Evolutionary conservation across 164 flowering plant species (phyloP), one percentile per base, ranked within the genome.

Genomic region (Annona cherimola): DNA sequence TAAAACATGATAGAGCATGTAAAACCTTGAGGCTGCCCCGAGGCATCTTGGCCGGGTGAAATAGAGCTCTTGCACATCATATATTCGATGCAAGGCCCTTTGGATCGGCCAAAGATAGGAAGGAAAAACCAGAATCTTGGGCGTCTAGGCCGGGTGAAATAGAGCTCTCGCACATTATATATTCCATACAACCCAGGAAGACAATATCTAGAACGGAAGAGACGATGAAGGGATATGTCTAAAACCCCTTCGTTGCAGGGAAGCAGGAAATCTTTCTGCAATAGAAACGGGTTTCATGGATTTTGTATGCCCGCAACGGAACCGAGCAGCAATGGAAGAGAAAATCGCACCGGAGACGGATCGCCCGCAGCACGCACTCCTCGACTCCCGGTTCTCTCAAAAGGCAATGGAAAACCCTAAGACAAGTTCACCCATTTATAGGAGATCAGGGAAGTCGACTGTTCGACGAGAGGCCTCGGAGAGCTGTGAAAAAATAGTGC

Each of bases 21-120:
- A 19, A 74, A 69, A 74, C 76, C 76, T 74, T 74, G 76, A 69
- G 72, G 64, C 76, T 68, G 76, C 76, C 76, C n/a, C 76, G 12
- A n/a, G 11, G 42, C 54, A 50, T 74, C 45, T 74, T 39, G 72
- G 76, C 72, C 76, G 68, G 72, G 72, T 68, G 72, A 69, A 68
- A 62, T 74, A 61, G 76, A 68, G 63, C 50, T 20, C 69, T 69
- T 39, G 55, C 76, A 69, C 18, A 63, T 16, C 41, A 2, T 14
- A 1, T 67, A 7, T 26, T 42, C 26, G 19, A 74, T 69, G 67
- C 76, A 40, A 68, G 5, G 61, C 76, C 71, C 76, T 50, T 74
- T 68, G 76, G 76, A 74, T 74, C 72, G 72, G 76, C 76, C 76
- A 8, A 59, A n/a, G 43, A 44, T 3, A 63, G 35, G 35, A 26